Conservation (phyloP, 768 basidiomycete genomes). For the Clitopilus passeckerianus region DNA sequence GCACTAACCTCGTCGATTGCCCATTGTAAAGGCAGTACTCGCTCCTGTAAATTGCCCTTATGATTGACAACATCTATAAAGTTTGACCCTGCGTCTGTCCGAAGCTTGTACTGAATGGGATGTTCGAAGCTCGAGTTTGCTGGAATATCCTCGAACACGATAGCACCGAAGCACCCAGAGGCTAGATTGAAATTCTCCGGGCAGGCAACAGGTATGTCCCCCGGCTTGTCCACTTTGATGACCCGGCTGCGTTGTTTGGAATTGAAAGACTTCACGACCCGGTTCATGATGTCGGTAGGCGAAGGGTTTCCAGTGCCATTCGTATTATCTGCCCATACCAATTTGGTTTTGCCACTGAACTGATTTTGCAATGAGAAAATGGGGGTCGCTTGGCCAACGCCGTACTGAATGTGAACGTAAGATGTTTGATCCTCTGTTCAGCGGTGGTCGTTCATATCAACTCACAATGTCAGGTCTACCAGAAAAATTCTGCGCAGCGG, state of each 20-base stretch:
- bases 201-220: slow-evolving; percentile 39
- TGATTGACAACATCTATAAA: slow-evolving; percentile 52
- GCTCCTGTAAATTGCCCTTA: slow-evolving; percentile 45
- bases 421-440: too few relatives aligned
- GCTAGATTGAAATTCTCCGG: slow-evolving; percentile 53
- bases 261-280: slow-evolving; percentile 36
- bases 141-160: slow-evolving; percentile 46
- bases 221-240: slow-evolving; percentile 29
- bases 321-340: slow-evolving; percentile 55
- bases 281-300: slow-evolving; percentile 42
- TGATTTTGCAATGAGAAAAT: slow-evolving; percentile 29
- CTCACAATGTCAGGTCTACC: slow-evolving; percentile 40
- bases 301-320: slow-evolving; percentile 38
- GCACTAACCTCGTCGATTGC: slow-evolving; percentile 49
- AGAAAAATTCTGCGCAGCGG: slow-evolving; percentile 45
- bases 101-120: slow-evolving; percentile 49
- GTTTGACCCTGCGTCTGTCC: slow-evolving; percentile 45
- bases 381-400: slow-evolving; percentile 38
- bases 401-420: slow-evolving; percentile 19
- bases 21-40: slow-evolving; percentile 55
- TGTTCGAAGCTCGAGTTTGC: slow-evolving; percentile 13
- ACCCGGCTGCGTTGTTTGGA: slow-evolving; percentile 32
- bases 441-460: not conserved
- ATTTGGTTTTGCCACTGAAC: slow-evolving; percentile 37
- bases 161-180: slow-evolving; percentile 51